Conservation (phyloP, 2,329 filamentous ascomycete species). For the Ophiocordyceps polyrhachis-furcata region DNA sequence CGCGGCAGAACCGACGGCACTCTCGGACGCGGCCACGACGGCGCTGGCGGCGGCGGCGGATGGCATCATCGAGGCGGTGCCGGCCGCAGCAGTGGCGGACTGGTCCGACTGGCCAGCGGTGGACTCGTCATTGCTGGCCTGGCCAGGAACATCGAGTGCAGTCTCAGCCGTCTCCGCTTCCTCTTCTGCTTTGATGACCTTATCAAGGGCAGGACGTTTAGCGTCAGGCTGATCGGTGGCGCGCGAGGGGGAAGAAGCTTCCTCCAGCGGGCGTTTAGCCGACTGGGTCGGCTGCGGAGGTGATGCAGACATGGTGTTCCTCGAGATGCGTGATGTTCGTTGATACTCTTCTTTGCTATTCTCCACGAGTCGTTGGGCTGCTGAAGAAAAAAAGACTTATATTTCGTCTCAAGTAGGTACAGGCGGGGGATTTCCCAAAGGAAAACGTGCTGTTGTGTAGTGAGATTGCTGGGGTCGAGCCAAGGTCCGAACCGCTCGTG, state of each 20-base stretch:
- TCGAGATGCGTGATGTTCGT: neutral
- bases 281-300: constrained; percentile 47
- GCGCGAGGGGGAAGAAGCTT: constrained; percentile 84
- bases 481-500: constrained; percentile 20
- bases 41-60: constrained; percentile 5
- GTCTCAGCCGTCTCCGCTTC: constrained; percentile 24
- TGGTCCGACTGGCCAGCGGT: constrained; percentile 27
- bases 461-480: constrained; percentile 25
- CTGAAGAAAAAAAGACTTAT: constrained; percentile 14
- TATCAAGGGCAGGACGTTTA: constrained; percentile 90
- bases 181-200: constrained; percentile 55
- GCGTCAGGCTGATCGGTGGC: constrained; percentile 88
- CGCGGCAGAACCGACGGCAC: constrained; percentile 26
- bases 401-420: constrained; percentile 47
- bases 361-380: neutral
- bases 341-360: neutral
- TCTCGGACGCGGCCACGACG: constrained; percentile 11
- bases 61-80: constrained; percentile 5
- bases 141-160: constrained; percentile 21
- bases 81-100: constrained; percentile 8
- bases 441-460: constrained; percentile 80
- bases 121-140: constrained; percentile 29
- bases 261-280: constrained; percentile 86
- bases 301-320: constrained; percentile 54
- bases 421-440: constrained; percentile 65